Conservation (phyloP, 2,329 filamentous ascomycete genomes). For the Epichloe uncinata region DNA sequence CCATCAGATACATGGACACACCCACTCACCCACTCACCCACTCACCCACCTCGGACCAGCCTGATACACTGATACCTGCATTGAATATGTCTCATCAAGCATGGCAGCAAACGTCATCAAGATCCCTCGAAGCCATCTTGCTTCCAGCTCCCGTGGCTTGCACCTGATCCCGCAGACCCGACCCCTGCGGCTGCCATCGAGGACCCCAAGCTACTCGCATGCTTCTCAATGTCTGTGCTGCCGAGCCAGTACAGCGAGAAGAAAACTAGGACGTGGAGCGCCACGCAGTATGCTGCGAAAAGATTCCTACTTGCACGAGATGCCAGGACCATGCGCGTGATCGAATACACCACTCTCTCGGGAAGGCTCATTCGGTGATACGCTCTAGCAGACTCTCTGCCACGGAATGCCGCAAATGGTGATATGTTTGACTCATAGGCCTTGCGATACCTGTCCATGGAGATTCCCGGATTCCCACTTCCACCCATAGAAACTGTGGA, state of each 20-base stretch:
- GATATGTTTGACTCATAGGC: conserved; percentile 94
- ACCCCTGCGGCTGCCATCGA: conserved; percentile 29
- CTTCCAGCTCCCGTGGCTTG: conserved; percentile 44
- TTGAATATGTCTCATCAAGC: neutral
- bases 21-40: too few relatives aligned
- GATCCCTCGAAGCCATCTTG: conserved; percentile 44
- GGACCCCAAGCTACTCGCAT: conserved; percentile 43
- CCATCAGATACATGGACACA: too few relatives aligned
- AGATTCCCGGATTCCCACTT: conserved; percentile 45
- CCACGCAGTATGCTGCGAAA: conserved; percentile 85
- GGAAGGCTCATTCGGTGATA: conserved; percentile 89
- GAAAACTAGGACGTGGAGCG: conserved; percentile 78
- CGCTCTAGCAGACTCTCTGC: conserved; percentile 80
- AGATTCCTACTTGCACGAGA: conserved; percentile 84
- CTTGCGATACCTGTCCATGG: conserved; percentile 73
- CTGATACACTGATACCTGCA: neutral
- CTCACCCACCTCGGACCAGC: neutral
- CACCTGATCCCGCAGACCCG: conserved; percentile 26
- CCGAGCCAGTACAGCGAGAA: conserved; percentile 77
- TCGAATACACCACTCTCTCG: conserved; percentile 78
- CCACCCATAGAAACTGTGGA: conserved; percentile 51
- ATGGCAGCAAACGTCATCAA: conserved; percentile 7
- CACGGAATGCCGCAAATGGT: conserved; percentile 88
- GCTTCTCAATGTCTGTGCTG: conserved; percentile 48
- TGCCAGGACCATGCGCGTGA: conserved; percentile 81